Percentiles rank a stretch among this genome's conserved stretches.
These are phyloP conservation scores for Ormosia emarginata DNA, from an alignment of 306 rosid species.

Conservation along the genomic window DNA sequence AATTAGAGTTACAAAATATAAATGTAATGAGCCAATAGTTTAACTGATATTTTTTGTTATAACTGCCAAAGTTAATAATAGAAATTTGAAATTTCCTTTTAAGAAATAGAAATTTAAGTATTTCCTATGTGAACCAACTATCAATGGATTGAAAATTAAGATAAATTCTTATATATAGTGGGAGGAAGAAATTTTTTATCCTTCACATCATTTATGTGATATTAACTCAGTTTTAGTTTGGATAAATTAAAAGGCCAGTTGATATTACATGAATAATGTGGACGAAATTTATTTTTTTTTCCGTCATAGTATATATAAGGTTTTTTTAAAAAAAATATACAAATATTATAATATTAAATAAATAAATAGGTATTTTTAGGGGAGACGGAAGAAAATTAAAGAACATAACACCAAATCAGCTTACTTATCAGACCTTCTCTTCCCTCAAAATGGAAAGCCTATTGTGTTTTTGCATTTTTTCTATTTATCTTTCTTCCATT, in stretches of 20 bases:
- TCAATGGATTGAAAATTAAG: too few relatives aligned
- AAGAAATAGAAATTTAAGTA: not conserved
- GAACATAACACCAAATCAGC: not conserved
- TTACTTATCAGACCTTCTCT: not conserved
- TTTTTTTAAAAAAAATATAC: not conserved
- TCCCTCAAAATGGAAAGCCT: not conserved
- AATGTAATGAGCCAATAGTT: not conserved
- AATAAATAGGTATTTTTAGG: not conserved
- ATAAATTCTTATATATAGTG: too few relatives aligned
- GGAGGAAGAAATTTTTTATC: not conserved
- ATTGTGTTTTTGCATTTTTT: not conserved
- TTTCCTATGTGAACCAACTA: too few relatives aligned
- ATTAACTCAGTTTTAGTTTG: not conserved
- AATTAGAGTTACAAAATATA: not conserved
- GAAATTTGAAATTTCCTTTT: not conserved
- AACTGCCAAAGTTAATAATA: not conserved
- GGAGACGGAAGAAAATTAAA: not conserved
- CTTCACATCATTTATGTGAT: not conserved
- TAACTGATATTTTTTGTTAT: not conserved
- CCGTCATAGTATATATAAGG: not conserved
- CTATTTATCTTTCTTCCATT: not conserved
- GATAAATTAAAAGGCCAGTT: too few relatives aligned
- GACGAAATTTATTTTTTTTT: not conserved
- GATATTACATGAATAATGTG: not conserved
- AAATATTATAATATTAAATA: not conserved